phyloP scores from a whole-genome alignment of 2,329 filamentous ascomycete genomes.

The Colletotrichum sp. region DNA sequence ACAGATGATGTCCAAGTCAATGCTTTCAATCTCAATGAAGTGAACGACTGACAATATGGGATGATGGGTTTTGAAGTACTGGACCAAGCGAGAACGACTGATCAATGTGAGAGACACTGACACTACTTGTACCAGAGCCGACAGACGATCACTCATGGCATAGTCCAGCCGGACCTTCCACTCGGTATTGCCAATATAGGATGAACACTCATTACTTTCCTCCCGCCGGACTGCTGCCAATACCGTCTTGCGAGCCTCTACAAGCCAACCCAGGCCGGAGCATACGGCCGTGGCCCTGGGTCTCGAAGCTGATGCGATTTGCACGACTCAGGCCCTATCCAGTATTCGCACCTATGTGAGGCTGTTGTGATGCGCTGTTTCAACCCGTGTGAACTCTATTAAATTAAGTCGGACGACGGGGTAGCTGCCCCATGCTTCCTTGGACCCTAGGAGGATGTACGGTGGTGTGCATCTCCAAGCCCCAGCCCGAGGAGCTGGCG shows the following conservation, averaged over 20 bases:
- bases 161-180: neutral
- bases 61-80: neutral
- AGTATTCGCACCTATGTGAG: neutral
- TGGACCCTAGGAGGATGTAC: neutral
- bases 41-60: neutral
- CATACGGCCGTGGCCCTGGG: neutral
- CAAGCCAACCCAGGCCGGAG: neutral
- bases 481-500: neutral
- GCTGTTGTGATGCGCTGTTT: neutral
- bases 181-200: neutral
- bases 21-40: neutral
- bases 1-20: neutral
- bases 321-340: neutral
- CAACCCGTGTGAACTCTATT: neutral
- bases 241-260: neutral
- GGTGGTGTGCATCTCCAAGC: neutral
- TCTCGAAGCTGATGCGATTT: neutral
- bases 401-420: neutral
- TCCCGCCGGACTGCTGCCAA: neutral
- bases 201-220: neutral
- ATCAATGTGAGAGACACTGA: neutral
- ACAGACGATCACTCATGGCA: neutral
- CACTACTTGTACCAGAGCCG: neutral
- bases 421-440: neutral
- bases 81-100: neutral